phyloP scores from a whole-genome alignment of 805 yeast species.

The Hanseniaspora pseudoguilliermondii region DNA sequence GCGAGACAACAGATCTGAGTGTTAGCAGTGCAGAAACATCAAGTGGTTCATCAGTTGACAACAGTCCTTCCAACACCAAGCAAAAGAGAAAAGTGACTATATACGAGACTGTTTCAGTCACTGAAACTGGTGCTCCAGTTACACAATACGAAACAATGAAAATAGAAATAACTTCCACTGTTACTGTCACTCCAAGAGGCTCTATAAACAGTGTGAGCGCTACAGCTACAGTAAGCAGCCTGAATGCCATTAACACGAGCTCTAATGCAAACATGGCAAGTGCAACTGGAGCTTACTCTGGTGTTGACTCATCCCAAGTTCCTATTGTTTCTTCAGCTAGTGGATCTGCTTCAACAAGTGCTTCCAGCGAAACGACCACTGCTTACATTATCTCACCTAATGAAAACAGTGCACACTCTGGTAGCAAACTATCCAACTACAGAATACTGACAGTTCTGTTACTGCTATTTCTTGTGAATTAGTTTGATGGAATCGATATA shows the following conservation, averaged over 20 bases:
- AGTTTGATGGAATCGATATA: not conserved
- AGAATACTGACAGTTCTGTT: not conserved
- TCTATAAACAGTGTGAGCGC: not conserved
- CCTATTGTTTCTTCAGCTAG: not conserved
- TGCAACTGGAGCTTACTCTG: not conserved
- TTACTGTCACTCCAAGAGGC: conserved; percentile 9
- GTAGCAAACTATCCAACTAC: not conserved
- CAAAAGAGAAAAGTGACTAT: conserved; percentile 11
- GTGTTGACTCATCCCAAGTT: not conserved
- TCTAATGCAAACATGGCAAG: not conserved
- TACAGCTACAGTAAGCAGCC: not conserved
- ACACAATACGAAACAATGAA: conserved; percentile 8
- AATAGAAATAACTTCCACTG: conserved; percentile 5
- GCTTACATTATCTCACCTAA: not conserved
- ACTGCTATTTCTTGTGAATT: not conserved
- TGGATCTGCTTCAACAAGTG: not conserved
- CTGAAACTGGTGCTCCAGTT: conserved; percentile 1
- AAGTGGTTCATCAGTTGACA: not conserved
- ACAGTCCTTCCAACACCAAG: not conserved
- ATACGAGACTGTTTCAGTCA: conserved; percentile 12
- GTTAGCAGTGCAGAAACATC: not conserved
- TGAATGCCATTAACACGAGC: too few relatives aligned
- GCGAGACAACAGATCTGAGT: not conserved
- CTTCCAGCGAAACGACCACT: not conserved
- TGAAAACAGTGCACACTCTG: not conserved